Conservation (phyloP, 2,329 filamentous ascomycete genomes). For the Talaromyces sp. region DNA sequence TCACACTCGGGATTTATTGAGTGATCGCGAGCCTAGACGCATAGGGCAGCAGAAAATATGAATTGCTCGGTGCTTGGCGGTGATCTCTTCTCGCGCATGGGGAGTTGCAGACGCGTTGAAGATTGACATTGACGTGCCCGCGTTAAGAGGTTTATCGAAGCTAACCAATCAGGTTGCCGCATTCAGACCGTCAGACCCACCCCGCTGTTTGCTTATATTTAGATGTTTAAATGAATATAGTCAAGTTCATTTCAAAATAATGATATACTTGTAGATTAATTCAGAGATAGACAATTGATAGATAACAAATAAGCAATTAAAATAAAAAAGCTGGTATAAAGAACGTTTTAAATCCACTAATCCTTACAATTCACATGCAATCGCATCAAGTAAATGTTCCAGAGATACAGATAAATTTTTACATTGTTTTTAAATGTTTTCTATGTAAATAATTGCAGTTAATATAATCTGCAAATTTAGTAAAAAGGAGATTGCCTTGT, state of each 20-base stretch:
- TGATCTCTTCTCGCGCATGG: background rate
- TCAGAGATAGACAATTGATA: no score
- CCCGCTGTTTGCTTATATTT: background rate
- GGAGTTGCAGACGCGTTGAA: background rate
- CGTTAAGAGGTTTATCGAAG: background rate
- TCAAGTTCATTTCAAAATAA: no score
- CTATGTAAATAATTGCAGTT: no score
- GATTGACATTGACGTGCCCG: background rate
- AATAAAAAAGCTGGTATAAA: no score
- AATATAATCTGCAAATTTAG: no score
- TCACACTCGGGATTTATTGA: background rate
- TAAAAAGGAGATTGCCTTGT: no score
- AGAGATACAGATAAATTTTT: no score
- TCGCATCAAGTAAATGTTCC: no score
- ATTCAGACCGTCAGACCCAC: background rate
- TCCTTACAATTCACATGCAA: background rate
- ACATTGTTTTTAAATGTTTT: no score
- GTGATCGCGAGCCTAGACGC: background rate
- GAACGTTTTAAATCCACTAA: no score
- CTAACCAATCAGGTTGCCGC: background rate
- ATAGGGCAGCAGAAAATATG: background rate
- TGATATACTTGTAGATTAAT: background rate
- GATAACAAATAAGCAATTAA: no score
- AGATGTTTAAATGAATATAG: background rate
- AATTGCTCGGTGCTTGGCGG: background rate